phyloP scores from a whole-genome alignment of 2,329 filamentous ascomycete genomes.

The Blastomyces silverae region DNA sequence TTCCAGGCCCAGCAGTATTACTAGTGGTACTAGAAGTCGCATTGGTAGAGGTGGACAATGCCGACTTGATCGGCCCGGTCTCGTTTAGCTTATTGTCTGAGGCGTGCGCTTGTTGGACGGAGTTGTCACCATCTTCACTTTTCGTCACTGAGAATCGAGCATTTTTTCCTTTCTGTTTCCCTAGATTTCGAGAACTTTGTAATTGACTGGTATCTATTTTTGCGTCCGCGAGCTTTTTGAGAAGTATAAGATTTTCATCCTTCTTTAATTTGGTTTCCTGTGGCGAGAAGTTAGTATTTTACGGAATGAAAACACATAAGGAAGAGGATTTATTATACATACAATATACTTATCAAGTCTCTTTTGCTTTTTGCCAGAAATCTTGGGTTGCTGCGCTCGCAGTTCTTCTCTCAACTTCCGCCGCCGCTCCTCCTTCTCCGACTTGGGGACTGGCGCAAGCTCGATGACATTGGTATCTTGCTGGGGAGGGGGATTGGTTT shows the following conservation, averaged over 20 bases:
- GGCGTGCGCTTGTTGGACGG: constrained; percentile 13
- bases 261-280: constrained; percentile 86
- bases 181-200: constrained; percentile 68
- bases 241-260: constrained; percentile 77
- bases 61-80: background rate
- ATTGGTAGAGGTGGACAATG: background rate
- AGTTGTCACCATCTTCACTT: constrained; percentile 21
- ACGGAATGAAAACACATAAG: background rate
- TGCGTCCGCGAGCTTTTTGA: constrained; percentile 71
- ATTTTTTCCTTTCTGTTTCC: constrained; percentile 55
- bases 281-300: constrained; percentile 13
- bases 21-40: background rate
- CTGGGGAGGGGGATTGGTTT: constrained; percentile 19
- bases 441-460: constrained; percentile 43
- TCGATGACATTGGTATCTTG: constrained; percentile 45
- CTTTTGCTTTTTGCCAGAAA: constrained; percentile 61
- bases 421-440: constrained; percentile 50
- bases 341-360: constrained; percentile 62
- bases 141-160: constrained; percentile 16
- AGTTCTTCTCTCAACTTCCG: constrained; percentile 50
- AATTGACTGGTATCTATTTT: constrained; percentile 79
- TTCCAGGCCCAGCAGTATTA: too few relatives aligned
- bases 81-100: background rate
- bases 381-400: constrained; percentile 48
- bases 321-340: constrained; percentile 24